Conservation (phyloP, 148 eudicot species). For the Chenopodium formosanum region DNA sequence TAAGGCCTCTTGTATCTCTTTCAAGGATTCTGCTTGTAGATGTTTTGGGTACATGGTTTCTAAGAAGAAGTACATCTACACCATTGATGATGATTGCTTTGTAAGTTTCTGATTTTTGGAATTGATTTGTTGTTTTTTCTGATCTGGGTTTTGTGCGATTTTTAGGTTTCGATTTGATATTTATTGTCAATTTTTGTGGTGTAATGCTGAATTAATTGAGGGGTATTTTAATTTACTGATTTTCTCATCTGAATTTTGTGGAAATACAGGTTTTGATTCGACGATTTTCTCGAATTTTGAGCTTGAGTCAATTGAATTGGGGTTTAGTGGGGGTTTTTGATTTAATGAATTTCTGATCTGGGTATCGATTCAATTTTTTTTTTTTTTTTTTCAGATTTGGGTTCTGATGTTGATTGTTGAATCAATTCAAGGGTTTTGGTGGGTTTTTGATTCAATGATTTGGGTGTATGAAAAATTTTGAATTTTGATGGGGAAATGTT, state of each 20-base stretch:
- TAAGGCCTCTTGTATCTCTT: slow-evolving; percentile 74
- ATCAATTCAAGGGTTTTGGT: background rate
- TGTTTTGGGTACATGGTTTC: slow-evolving; percentile 86
- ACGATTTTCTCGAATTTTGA: background rate
- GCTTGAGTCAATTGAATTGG: no score
- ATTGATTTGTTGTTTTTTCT: background rate
- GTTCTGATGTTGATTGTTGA: background rate
- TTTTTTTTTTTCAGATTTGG: no score
- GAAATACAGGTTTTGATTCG: background rate
- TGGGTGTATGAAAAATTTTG: slow-evolving; percentile 1
- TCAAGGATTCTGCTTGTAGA: slow-evolving; percentile 87
- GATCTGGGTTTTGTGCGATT: background rate
- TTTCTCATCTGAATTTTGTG: background rate
- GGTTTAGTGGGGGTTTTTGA: no score
- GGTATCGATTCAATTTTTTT: background rate
- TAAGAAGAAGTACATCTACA: slow-evolving; percentile 85
- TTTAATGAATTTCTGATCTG: no score
- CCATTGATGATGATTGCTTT: slow-evolving; percentile 91
- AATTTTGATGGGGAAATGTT: slow-evolving; percentile 2
- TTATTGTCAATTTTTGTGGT: background rate
- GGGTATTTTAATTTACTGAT: background rate
- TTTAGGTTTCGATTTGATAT: background rate
- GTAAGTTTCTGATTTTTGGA: slow-evolving; percentile 37
- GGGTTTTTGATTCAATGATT: background rate
- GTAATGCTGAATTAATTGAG: background rate